Evolutionary conservation across 345 rosid species (phyloP).

Genomic region (Mercurialis annua): DNA sequence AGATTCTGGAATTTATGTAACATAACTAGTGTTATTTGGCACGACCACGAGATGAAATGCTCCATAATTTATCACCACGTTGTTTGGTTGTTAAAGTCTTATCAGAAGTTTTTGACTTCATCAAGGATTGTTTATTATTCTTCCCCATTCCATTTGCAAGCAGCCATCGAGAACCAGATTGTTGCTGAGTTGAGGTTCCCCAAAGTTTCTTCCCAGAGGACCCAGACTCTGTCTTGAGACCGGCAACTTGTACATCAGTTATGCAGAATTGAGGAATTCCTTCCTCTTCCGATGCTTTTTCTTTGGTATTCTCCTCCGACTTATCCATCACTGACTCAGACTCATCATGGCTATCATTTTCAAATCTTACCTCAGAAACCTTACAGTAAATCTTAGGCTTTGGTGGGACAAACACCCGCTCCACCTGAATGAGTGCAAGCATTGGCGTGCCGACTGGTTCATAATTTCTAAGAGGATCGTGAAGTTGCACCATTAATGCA

Average conservation of each 20-base stretch:
- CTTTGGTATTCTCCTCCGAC: conserved; percentile 36
- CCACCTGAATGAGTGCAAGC: conserved; percentile 94
- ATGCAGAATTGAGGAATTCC: conserved; percentile 62
- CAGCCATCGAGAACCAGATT: conserved; percentile 93
- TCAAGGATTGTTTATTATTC: conserved; percentile 50
- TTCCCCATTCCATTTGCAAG: conserved; percentile 96
- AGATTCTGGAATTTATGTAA: conserved; percentile 31
- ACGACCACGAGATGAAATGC: conserved; percentile 59
- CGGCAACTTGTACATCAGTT: conserved; percentile 80
- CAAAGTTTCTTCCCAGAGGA: conserved; percentile 62
- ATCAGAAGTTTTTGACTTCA: conserved; percentile 49
- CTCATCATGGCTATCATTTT: conserved; percentile 50
- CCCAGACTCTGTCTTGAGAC: conserved; percentile 61
- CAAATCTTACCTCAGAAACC: conserved; percentile 53
- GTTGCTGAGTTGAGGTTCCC: conserved; percentile 66
- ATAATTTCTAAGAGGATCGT: conserved; percentile 74
- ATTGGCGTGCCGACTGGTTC: conserved; percentile 93
- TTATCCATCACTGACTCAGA: conserved; percentile 25
- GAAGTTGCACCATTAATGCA: conserved; percentile 86
- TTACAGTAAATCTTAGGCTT: conserved; percentile 72
- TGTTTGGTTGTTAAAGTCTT: conserved; percentile 39
- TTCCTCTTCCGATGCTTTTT: conserved; percentile 45
- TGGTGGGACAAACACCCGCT: conserved; percentile 84
- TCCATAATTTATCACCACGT: conserved; percentile 75
- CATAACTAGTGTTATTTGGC: conserved; percentile 39